Percentiles rank a stretch among this genome's conserved stretches.
These are phyloP conservation scores for Rhizoclosmatium globosum DNA, from an alignment of 192 early-diverging fungal genomes.

Conservation along the genomic window DNA sequence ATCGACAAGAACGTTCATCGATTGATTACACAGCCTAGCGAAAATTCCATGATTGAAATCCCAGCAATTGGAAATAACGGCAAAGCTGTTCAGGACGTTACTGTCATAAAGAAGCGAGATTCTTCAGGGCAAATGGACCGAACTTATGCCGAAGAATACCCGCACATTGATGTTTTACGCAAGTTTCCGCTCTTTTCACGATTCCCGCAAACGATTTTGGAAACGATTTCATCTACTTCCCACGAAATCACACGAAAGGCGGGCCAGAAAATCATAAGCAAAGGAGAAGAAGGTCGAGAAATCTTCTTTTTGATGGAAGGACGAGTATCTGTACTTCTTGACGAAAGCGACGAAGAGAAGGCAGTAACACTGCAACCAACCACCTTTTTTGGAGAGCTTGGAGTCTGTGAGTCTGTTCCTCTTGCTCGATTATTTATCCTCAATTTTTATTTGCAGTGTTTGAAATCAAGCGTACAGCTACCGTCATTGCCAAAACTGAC, in stretches of 20 bases:
- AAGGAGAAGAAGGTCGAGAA: slow-evolving; percentile 50
- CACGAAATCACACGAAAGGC: slow-evolving; percentile 43
- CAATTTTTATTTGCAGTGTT: slow-evolving; percentile 34
- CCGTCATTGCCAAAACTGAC: slow-evolving; percentile 45
- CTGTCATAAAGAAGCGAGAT: background rate
- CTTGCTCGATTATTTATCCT: slow-evolving; percentile 6
- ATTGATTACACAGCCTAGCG: background rate
- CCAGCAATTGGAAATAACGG: background rate
- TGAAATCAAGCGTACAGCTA: slow-evolving; percentile 37
- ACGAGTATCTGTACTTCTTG: slow-evolving; percentile 33
- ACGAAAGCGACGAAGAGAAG: slow-evolving; percentile 22
- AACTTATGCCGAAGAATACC: background rate
- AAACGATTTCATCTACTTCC: slow-evolving; percentile 11
- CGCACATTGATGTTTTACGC: slow-evolving; percentile 20
- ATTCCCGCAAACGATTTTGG: slow-evolving; percentile 47
- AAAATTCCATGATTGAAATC: background rate
- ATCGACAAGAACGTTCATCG: background rate
- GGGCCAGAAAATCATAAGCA: slow-evolving; percentile 43
- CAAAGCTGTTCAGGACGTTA: background rate
- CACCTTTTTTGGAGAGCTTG: slow-evolving; percentile 52
- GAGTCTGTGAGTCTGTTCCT: slow-evolving; percentile 43
- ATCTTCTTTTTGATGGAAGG: slow-evolving; percentile 52
- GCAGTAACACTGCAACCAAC: slow-evolving; percentile 16
- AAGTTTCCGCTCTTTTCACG: slow-evolving; percentile 49
- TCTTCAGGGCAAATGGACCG: background rate